A percentile compares a stretch with the other conserved stretches of the same genome.
Evolutionary conservation across 805 yeast species (phyloP).

Genomic region (Saccharomycopsis capsularis): DNA sequence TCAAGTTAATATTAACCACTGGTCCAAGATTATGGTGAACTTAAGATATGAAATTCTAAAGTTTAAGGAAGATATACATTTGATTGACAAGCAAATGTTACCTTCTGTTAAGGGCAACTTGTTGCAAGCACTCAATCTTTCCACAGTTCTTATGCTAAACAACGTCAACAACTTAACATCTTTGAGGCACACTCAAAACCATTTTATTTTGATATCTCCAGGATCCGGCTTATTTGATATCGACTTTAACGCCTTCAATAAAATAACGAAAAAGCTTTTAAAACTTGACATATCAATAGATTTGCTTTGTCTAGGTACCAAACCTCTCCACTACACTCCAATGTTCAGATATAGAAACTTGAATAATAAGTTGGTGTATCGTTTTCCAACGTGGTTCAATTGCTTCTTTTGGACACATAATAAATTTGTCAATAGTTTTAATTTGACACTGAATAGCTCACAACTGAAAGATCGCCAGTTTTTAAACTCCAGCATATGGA

Average conservation of each 20-base stretch:
- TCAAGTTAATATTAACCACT: constrained; percentile 78
- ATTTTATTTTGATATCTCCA: constrained; percentile 79
- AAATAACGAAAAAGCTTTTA: constrained; percentile 68
- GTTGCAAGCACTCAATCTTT: constrained; percentile 79
- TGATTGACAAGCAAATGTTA: constrained; percentile 46
- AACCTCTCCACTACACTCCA: constrained; percentile 91
- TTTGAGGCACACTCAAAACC: constrained; percentile 83
- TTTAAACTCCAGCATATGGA: neutral
- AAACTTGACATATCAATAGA: constrained; percentile 84
- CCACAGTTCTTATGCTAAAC: constrained; percentile 47
- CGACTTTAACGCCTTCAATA: constrained; percentile 65
- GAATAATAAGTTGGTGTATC: constrained; percentile 48
- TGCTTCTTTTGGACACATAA: constrained; percentile 72
- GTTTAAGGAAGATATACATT: constrained; percentile 62
- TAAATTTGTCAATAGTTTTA: constrained; percentile 24
- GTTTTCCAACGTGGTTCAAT: constrained; percentile 94
- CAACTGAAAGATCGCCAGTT: neutral
- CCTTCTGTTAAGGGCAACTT: constrained; percentile 89
- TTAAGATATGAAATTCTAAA: constrained; percentile 77
- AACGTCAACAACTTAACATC: constrained; percentile 45
- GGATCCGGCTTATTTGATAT: constrained; percentile 94
- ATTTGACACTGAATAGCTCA: neutral
- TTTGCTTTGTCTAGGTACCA: constrained; percentile 78
- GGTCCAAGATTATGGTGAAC: constrained; percentile 90
- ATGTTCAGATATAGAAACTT: constrained; percentile 63